Conservation (phyloP, 2,329 filamentous ascomycete species). For the Chaetomium sp. region DNA sequence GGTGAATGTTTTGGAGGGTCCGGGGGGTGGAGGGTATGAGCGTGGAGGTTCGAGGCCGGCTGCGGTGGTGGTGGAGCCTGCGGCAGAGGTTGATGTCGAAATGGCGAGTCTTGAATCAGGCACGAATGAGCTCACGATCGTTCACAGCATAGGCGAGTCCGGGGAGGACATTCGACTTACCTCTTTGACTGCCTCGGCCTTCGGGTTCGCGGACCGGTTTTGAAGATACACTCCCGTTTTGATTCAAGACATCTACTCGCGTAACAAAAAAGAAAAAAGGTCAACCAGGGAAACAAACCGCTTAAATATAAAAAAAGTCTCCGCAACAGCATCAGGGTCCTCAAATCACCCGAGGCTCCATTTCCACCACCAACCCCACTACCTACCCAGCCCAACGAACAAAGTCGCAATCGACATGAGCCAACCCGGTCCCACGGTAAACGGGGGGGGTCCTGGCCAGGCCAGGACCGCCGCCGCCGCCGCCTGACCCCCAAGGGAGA, state of each 20-base stretch:
- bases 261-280: not conserved
- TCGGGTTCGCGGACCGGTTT: constrained; percentile 44
- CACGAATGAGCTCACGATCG: too few species aligned
- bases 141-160: not conserved
- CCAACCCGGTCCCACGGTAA: too few species aligned
- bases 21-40: constrained; percentile 28
- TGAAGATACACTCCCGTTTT: constrained; percentile 48
- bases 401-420: too few species aligned
- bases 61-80: not conserved
- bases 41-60: not conserved
- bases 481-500: too few species aligned
- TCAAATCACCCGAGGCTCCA: not conserved
- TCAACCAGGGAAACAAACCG: not conserved
- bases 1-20: constrained; percentile 44
- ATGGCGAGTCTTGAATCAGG: not conserved
- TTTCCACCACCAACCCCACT: too few species aligned
- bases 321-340: not conserved
- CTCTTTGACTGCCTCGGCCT: constrained; percentile 37
- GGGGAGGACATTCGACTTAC: constrained; percentile 29
- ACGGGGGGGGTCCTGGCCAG: too few species aligned
- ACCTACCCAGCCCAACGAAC: too few species aligned
- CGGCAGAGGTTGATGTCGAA: not conserved
- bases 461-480: too few species aligned
- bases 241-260: constrained; percentile 42
- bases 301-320: not conserved